These are phyloP conservation scores for Cyberlindnera japonica DNA, from an alignment of 805 yeast species.

Conservation along the genomic window DNA sequence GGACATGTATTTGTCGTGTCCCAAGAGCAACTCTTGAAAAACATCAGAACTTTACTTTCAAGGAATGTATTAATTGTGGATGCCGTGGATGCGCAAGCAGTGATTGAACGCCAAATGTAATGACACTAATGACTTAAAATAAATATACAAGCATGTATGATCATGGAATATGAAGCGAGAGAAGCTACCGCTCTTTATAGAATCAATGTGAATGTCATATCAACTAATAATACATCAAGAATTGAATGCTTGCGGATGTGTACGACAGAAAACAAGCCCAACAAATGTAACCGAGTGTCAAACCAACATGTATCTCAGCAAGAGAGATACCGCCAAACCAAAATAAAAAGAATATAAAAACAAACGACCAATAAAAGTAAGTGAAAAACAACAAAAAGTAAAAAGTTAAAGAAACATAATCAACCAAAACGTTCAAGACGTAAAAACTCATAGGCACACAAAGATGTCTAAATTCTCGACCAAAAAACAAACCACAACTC, in stretches of 20 bases:
- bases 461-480: not conserved
- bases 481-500: not conserved
- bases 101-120: too few relatives aligned
- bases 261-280: too few relatives aligned
- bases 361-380: not conserved
- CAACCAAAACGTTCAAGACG: not conserved
- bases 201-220: not conserved
- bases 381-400: not conserved
- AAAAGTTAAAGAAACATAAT: not conserved
- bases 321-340: too few relatives aligned
- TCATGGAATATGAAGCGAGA: too few relatives aligned
- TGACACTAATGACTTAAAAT: too few relatives aligned
- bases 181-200: too few relatives aligned
- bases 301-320: too few relatives aligned
- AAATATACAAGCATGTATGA: not conserved
- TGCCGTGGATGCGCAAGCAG: conserved; percentile 81
- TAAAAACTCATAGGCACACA: too few relatives aligned
- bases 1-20: conserved; percentile 82
- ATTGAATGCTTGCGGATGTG: conserved; percentile 1
- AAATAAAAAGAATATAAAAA: not conserved
- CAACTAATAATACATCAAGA: conserved; percentile 9
- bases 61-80: conserved; percentile 77
- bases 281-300: not conserved
- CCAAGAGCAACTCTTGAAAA: conserved; percentile 49
- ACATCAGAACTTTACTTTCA: conserved; percentile 33